Evolutionary conservation across 2,329 filamentous ascomycete species (phyloP).

Genomic region (Conoideocrella luteorostrata): DNA sequence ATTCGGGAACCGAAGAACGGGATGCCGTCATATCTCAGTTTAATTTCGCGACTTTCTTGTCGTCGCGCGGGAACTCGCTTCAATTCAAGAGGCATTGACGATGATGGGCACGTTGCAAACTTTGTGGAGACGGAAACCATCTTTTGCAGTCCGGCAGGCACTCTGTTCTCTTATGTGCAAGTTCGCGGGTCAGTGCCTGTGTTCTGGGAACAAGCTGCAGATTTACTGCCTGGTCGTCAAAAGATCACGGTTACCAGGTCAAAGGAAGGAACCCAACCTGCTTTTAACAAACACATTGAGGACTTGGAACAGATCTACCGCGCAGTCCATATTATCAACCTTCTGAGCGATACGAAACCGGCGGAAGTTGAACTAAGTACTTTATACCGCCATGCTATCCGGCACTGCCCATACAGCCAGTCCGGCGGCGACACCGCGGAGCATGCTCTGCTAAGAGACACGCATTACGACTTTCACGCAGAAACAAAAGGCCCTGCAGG

Average conservation of each 20-base stretch:
- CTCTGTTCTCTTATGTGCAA: conserved; percentile 90
- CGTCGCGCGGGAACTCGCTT: conserved; percentile 88
- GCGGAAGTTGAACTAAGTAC: conserved; percentile 79
- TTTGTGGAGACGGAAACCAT: conserved; percentile 98
- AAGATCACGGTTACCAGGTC: conserved; percentile 90
- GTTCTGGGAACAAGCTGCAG: conserved; percentile 93
- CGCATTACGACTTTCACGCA: conserved; percentile 94
- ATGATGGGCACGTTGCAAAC: conserved; percentile 95
- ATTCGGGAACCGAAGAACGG: conserved; percentile 60
- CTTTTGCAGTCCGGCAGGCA: conserved; percentile 71
- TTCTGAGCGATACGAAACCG: conserved; percentile 83
- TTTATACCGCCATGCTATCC: conserved; percentile 72
- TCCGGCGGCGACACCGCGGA: conserved; percentile 50
- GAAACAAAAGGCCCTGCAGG: conserved; percentile 81
- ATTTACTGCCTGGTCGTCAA: conserved; percentile 83
- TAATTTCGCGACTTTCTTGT: conserved; percentile 89
- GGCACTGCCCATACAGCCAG: conserved; percentile 64
- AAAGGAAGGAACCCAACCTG: conserved; percentile 82
- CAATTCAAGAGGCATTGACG: conserved; percentile 95
- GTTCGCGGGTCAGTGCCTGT: conserved; percentile 88
- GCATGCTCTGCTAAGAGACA: conserved; percentile 69
- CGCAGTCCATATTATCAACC: conserved; percentile 84
- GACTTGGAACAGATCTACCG: conserved; percentile 82
- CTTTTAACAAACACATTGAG: conserved; percentile 92
- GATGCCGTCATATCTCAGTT: conserved; percentile 74